A percentile compares a stretch with the other conserved stretches of the same genome.
phyloP scores from a whole-genome alignment of 352 stramenopile species.

The Globisporangium sylvaticum region DNA sequence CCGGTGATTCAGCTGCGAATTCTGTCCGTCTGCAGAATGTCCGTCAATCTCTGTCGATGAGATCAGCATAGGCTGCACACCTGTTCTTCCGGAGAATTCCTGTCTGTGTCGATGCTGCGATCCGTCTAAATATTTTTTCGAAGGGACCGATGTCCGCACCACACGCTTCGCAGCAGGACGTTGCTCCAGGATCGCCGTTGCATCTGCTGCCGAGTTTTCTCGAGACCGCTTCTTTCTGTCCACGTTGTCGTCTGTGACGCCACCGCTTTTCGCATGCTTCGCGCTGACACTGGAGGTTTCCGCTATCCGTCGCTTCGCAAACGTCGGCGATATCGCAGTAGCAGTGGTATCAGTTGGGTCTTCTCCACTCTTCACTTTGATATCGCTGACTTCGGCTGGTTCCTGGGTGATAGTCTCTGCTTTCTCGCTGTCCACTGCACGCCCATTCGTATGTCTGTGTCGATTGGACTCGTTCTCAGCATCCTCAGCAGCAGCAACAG shows the following conservation, averaged over 20 bases:
- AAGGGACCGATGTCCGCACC: slow-evolving; percentile 32
- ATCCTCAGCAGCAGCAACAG: not conserved
- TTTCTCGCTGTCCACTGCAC: not conserved
- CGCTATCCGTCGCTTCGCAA: not conserved
- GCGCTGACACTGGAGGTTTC: not conserved
- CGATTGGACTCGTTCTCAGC: not conserved
- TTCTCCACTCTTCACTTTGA: not conserved
- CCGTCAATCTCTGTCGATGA: not conserved
- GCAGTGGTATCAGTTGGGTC: not conserved
- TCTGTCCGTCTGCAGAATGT: not conserved
- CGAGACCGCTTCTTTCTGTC: slow-evolving; percentile 17
- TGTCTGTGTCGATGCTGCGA: slow-evolving; percentile 27
- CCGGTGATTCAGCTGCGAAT: not conserved
- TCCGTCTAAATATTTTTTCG: slow-evolving; percentile 41
- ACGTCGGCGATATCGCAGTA: not conserved
- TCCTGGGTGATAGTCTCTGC: not conserved
- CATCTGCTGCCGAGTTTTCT: slow-evolving; percentile 9
- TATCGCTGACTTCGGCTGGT: not conserved
- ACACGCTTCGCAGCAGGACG: slow-evolving; percentile 23
- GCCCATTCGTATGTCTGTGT: slow-evolving; percentile 9
- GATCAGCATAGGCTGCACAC: slow-evolving; percentile 3
- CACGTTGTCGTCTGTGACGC: slow-evolving; percentile 13
- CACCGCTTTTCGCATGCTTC: slow-evolving; percentile 3
- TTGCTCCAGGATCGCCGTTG: slow-evolving; percentile 5
- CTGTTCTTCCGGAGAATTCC: slow-evolving; percentile 16